phyloP scores from a whole-genome alignment of 2,329 filamentous ascomycete genomes.

The Tolypocladium ovalisporum region DNA sequence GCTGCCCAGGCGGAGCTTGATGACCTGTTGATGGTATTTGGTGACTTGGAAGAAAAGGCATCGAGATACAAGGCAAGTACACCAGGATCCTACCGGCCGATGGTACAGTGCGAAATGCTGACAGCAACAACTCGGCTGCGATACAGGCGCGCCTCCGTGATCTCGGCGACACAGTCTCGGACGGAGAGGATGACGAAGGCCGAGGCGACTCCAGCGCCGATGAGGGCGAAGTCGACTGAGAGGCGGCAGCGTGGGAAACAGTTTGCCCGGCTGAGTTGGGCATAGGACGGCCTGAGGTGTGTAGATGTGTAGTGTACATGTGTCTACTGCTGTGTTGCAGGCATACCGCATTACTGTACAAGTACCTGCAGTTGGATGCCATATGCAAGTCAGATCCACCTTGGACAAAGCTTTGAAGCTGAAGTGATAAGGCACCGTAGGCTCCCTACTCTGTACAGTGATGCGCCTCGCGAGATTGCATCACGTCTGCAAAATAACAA shows the following conservation, averaged over 20 bases:
- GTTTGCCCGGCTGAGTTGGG: background rate
- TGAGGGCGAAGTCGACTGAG: constrained; percentile 22
- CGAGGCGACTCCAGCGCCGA: constrained; percentile 46
- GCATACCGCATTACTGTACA: background rate
- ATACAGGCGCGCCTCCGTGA: constrained; percentile 46
- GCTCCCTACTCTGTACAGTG: background rate
- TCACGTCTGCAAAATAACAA: background rate
- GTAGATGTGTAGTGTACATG: background rate
- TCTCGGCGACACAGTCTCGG: constrained; percentile 61
- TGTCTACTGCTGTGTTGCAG: background rate
- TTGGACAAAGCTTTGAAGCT: no score
- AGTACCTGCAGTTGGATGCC: background rate
- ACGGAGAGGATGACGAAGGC: constrained; percentile 59
- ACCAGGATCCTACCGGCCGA: background rate
- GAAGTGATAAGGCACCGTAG: background rate
- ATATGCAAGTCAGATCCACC: no score
- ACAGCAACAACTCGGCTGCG: background rate
- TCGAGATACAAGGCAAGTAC: constrained; percentile 58
- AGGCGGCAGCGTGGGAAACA: constrained; percentile 2
- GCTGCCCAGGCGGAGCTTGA: constrained; percentile 64
- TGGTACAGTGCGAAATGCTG: background rate
- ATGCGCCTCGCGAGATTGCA: background rate
- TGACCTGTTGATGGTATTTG: constrained; percentile 71
- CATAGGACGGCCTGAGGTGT: background rate
- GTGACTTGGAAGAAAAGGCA: constrained; percentile 68